phyloP scores from a whole-genome alignment of 768 basidiomycete species.

The Pluteus cervinus region DNA sequence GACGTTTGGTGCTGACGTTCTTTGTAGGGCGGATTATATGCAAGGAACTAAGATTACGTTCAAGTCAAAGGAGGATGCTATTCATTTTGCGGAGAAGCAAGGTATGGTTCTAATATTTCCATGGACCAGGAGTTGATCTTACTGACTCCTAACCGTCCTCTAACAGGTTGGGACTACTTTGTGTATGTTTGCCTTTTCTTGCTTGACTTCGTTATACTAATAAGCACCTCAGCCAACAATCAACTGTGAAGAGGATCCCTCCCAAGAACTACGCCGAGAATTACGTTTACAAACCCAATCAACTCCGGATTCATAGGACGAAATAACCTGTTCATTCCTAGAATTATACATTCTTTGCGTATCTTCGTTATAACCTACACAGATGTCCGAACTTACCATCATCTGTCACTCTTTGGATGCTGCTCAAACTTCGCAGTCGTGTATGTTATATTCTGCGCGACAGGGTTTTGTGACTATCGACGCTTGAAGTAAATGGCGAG shows the following conservation, averaged over 20 bases:
- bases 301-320: constrained; percentile 79
- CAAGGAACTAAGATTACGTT: constrained; percentile 85
- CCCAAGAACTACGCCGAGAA: constrained; percentile 92
- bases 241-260: constrained; percentile 60
- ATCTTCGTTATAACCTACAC: too few species aligned
- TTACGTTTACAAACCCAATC: constrained; percentile 76
- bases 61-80: constrained; percentile 81
- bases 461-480: too few species aligned
- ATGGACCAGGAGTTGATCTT: too few species aligned
- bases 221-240: constrained; percentile 41
- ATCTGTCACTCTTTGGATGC: too few species aligned
- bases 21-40: constrained; percentile 85
- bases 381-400: too few species aligned
- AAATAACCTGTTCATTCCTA: constrained; percentile 81
- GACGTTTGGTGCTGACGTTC: constrained; percentile 4
- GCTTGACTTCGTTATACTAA: constrained; percentile 1
- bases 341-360: too few species aligned
- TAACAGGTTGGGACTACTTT: constrained; percentile 88
- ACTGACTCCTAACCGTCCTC: constrained; percentile 9
- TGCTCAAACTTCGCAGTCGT: too few species aligned
- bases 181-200: constrained; percentile 47
- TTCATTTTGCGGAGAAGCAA: constrained; percentile 97
- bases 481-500: too few species aligned
- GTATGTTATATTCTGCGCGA: too few species aligned
- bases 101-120: constrained; percentile 39